Evolutionary conservation across 176 grass and related monocot genomes (phyloP), one percentile per base, ranked within the genome.

Genomic region (Areca catechu): DNA sequence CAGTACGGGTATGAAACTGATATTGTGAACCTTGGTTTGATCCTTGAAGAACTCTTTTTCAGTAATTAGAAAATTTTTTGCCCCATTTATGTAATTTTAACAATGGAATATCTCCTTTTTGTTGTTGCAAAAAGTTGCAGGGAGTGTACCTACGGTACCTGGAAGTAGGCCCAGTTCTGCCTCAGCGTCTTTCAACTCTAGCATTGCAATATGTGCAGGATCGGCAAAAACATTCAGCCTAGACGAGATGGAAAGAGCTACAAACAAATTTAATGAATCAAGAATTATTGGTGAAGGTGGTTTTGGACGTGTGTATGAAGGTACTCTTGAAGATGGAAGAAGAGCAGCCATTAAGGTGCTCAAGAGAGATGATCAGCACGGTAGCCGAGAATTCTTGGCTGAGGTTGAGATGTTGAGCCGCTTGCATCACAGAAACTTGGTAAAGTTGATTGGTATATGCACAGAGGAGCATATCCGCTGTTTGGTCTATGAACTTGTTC

Each of bases 381-480:
- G 83, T 69, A 80, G 78, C 51, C 74, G 88, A 16, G 94, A 93
- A 69, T 93, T 98, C 62, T 85, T 98, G 61, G 88, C 94, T 19
- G 94, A 98, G 88, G 88, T 93, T 66, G 94, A 98, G 84, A 98
- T 98, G 94, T 81, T 98, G 72, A 92, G 94, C 62, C 83, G 94
- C 49, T 82, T 98, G 66, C 94, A 98, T 72, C 94, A 98, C 47
- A 90, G 84, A 50, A 98, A 98, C 70, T 78, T 98, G 73, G 84
- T 98, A 70, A 87, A 84, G 75, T 76, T 98, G 24, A 78, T 92
- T 69, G 94, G 94, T 74, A 98, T 98, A 92, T 98, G 81, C 73
- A 83, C 78, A 12, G 83, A 98, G 76, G 94, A 77, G 29, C 69
- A 88, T 73, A 75, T 56, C 27, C 66, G 67, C 61, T 92, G 94